Evolutionary conservation across 176 grass and related monocot species (phyloP).

Genomic region (Bonia amplexicaulis): DNA sequence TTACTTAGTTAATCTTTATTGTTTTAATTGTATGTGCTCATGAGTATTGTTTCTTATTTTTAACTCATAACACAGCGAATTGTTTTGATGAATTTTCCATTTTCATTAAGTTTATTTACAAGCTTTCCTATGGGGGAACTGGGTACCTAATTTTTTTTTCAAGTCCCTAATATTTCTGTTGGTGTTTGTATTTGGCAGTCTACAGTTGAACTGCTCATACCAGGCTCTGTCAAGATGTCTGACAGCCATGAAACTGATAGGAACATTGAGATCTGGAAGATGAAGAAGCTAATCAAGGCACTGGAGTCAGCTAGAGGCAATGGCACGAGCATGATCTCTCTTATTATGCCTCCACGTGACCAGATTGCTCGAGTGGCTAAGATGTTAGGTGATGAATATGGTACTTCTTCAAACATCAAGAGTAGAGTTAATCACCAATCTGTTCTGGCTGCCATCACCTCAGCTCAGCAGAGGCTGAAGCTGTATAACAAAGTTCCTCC

Average conservation of each 20-base stretch:
- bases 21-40: not conserved
- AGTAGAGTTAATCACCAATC: constrained; percentile 65
- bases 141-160: not conserved
- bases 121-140: not conserved
- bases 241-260: too few relatives aligned
- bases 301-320: constrained; percentile 35
- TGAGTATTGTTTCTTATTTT: not conserved
- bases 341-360: constrained; percentile 73
- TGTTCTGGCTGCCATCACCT: constrained; percentile 75
- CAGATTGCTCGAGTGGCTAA: constrained; percentile 67
- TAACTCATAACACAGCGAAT: not conserved
- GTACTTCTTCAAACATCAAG: constrained; percentile 73
- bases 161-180: not conserved
- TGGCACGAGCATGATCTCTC: constrained; percentile 76
- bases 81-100: not conserved
- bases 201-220: constrained; percentile 22
- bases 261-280: too few relatives aligned
- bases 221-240: not conserved
- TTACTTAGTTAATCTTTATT: not conserved
- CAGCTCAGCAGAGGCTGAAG: constrained; percentile 68
- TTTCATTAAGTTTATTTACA: not conserved
- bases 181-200: not conserved
- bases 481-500: constrained; percentile 76
- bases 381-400: constrained; percentile 83
- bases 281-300: too few relatives aligned